phyloP scores from a whole-genome alignment of 495 filamentous ascomycete species.

The Aspergillus sparsus region DNA sequence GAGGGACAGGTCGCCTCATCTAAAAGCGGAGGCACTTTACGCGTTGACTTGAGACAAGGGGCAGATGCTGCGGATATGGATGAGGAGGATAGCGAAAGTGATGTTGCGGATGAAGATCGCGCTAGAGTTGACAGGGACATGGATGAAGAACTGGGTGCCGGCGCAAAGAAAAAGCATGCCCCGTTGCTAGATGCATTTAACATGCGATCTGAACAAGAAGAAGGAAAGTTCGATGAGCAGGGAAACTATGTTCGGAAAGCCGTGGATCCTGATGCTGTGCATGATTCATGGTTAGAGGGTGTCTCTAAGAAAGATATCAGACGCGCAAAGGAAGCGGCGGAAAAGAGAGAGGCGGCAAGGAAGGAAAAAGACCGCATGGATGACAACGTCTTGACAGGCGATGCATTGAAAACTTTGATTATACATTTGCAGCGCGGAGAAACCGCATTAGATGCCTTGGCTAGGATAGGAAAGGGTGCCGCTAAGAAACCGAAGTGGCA shows the following conservation, averaged over 20 bases:
- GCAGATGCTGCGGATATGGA: constrained; percentile 47
- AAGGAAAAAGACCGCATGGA: constrained; percentile 66
- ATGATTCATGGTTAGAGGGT: constrained; percentile 91
- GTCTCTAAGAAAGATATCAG: constrained; percentile 92
- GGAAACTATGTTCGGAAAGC: constrained; percentile 94
- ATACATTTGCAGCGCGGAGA: constrained; percentile 74
- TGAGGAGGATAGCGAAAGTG: constrained; percentile 60
- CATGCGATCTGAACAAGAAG: constrained; percentile 85
- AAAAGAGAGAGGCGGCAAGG: constrained; percentile 77
- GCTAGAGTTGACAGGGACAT: constrained; percentile 68
- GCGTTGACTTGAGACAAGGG: constrained; percentile 54
- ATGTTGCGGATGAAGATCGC: constrained; percentile 71
- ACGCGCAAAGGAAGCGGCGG: constrained; percentile 81
- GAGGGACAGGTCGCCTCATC: constrained; percentile 78
- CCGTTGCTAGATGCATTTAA: constrained; percentile 98
- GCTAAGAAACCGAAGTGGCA: constrained; percentile 63
- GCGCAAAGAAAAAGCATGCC: constrained; percentile 88
- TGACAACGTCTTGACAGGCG: constrained; percentile 72
- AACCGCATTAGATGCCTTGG: constrained; percentile 85
- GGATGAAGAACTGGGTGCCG: constrained; percentile 86
- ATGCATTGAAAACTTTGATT: constrained; percentile 73
- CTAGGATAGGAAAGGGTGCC: constrained; percentile 70
- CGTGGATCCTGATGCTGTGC: constrained; percentile 80
- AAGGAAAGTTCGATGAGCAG: constrained; percentile 84
- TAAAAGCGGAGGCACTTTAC: constrained; percentile 69